Percentiles rank a stretch among this genome's conserved stretches.
Conservation (phyloP, 352 stramenopile species). For the Saprolegnia parasitica region DNA sequence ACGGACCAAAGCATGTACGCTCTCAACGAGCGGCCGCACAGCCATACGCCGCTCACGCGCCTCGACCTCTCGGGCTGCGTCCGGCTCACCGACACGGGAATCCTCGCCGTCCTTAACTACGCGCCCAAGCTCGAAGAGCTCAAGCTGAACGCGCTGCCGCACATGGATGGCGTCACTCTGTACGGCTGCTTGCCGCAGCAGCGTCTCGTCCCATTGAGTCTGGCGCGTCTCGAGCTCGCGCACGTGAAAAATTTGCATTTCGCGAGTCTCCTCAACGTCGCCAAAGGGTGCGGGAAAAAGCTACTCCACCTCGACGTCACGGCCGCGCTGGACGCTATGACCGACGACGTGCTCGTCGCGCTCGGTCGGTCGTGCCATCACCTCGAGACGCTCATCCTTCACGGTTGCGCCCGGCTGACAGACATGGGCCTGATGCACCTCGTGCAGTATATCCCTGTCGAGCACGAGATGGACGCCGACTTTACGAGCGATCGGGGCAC, state of each 20-base stretch:
- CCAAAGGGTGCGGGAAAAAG: constrained; percentile 35
- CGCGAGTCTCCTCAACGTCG: constrained; percentile 41
- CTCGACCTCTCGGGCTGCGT: constrained; percentile 55
- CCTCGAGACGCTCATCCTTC: constrained; percentile 42
- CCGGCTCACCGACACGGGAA: constrained; percentile 49
- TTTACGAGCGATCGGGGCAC: constrained; percentile 32
- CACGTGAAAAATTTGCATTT: constrained; percentile 39
- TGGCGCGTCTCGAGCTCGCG: constrained; percentile 40
- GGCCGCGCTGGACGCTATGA: constrained; percentile 40
- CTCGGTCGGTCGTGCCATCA: constrained; percentile 41
- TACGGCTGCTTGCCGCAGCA: constrained; percentile 38
- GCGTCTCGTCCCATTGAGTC: constrained; percentile 4
- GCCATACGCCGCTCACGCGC: constrained; percentile 33
- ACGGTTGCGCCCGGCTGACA: constrained; percentile 51
- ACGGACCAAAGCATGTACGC: constrained; percentile 66
- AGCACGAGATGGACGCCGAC: constrained; percentile 32
- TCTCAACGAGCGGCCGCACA: constrained; percentile 42
- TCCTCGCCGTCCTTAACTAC: constrained; percentile 42
- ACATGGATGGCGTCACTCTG: constrained; percentile 55
- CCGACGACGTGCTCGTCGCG: constrained; percentile 49
- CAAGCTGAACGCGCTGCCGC: constrained; percentile 34
- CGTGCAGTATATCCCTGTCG: constrained; percentile 35
- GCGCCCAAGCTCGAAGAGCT: constrained; percentile 32
- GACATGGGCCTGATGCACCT: constrained; percentile 51
- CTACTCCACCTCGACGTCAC: constrained; percentile 54